phyloP scores from a whole-genome alignment of 805 yeast species.

The Ogataea ramenticola region DNA sequence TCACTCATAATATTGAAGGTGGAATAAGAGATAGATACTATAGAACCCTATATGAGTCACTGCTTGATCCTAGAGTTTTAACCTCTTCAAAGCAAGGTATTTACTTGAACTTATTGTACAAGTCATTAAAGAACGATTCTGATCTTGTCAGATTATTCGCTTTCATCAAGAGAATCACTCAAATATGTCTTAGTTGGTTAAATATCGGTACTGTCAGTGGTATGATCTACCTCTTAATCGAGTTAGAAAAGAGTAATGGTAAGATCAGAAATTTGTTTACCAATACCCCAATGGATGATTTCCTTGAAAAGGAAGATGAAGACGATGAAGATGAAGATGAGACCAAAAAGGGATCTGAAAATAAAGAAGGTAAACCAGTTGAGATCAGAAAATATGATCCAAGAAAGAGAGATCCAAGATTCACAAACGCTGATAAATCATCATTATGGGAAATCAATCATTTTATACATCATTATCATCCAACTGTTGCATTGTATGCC shows the following conservation, averaged over 20 bases:
- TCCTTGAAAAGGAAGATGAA: conserved; percentile 38
- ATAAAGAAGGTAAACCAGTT: conserved; percentile 7
- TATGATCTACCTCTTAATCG: conserved; percentile 65
- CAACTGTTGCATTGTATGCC: conserved; percentile 82
- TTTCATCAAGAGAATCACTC: conserved; percentile 84
- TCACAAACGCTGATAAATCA: conserved; percentile 74
- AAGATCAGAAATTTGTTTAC: conserved; percentile 56
- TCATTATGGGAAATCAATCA: conserved; percentile 82
- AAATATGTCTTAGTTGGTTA: conserved; percentile 78
- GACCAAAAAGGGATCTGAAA: conserved; percentile 18
- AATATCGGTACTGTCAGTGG: conserved; percentile 86
- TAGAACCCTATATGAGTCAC: conserved; percentile 82
- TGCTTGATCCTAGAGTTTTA: conserved; percentile 76
- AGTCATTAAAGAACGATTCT: conserved; percentile 68
- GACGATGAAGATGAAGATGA: conserved; percentile 27
- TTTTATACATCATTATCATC: conserved; percentile 80
- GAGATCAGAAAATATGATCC: conserved; percentile 56
- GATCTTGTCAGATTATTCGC: conserved; percentile 67
- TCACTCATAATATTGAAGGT: conserved; percentile 45
- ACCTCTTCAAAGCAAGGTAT: conserved; percentile 91
- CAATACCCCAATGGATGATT: conserved; percentile 45
- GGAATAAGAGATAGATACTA: conserved; percentile 54
- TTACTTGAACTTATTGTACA: conserved; percentile 78
- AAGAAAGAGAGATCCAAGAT: conserved; percentile 86
- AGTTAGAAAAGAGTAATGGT: conserved; percentile 59